A percentile compares a stretch with the other conserved stretches of the same genome.
Conservation (phyloP, 2,329 filamentous ascomycete species). For the Lachnum nothofagi region DNA sequence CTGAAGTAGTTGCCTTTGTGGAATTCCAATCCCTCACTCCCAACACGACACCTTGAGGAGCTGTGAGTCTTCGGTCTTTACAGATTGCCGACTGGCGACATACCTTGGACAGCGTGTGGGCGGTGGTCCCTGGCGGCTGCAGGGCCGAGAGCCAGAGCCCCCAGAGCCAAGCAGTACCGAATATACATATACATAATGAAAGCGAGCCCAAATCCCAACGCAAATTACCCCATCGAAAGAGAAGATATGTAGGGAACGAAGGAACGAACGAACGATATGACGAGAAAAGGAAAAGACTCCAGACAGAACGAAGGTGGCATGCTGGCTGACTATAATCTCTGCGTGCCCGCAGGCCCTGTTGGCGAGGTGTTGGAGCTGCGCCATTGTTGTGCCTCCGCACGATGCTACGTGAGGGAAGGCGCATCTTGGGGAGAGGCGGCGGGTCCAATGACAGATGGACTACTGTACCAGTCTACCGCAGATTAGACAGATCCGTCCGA, state of each 20-base stretch:
- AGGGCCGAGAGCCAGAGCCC: conserved; percentile 18
- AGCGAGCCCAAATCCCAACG: conserved; percentile 3
- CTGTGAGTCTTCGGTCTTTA: neutral
- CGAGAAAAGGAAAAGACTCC: neutral
- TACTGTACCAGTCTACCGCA: too few species aligned
- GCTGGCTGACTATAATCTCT: neutral
- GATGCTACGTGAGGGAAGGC: neutral
- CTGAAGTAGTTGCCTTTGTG: neutral
- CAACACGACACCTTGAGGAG: neutral
- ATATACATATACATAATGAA: conserved; percentile 24
- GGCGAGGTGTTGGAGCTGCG: neutral
- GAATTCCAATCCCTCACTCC: neutral
- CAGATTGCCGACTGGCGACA: neutral
- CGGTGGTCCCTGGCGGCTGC: conserved; percentile 9
- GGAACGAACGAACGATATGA: neutral
- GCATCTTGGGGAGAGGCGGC: neutral
- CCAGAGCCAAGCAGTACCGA: conserved; percentile 10
- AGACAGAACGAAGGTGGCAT: conserved; percentile 4
- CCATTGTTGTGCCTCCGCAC: neutral
- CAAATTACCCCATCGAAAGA: conserved; percentile 10
- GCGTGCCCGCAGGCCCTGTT: neutral
- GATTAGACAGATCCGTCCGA: too few species aligned
- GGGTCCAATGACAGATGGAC: neutral
- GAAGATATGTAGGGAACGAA: neutral
- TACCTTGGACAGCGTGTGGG: neutral